Conservation (phyloP, 2,329 filamentous ascomycete species). For the Immersiporthe knoxdaviesiana region DNA sequence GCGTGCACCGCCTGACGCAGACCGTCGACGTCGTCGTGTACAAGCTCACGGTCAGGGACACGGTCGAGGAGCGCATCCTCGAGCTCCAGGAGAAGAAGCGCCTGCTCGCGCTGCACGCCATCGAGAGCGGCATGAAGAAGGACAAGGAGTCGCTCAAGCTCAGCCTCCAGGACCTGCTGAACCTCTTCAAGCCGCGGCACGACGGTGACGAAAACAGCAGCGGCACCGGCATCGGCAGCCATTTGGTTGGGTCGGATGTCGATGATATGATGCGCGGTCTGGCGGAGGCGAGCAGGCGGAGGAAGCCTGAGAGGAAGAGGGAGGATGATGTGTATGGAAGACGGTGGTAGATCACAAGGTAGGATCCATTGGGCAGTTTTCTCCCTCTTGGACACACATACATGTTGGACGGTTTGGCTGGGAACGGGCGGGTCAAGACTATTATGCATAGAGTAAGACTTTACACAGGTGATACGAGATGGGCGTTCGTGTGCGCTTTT, state of each 20-base stretch:
- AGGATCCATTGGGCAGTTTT: not conserved
- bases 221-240: slow-evolving; percentile 22
- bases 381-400: not conserved
- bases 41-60: slow-evolving; percentile 83
- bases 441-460: not conserved
- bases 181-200: slow-evolving; percentile 71
- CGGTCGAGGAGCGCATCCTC: slow-evolving; percentile 93
- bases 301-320: slow-evolving; percentile 35
- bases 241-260: slow-evolving; percentile 34
- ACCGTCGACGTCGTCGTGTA: slow-evolving; percentile 94
- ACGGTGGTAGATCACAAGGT: slow-evolving; percentile 40
- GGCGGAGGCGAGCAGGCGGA: slow-evolving; percentile 29
- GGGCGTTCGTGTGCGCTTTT: slow-evolving; percentile 1
- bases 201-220: slow-evolving; percentile 39
- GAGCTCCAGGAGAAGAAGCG: slow-evolving; percentile 93
- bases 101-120: slow-evolving; percentile 85
- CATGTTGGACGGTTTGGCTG: not conserved
- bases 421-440: not conserved
- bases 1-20: slow-evolving; percentile 97
- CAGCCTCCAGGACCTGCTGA: slow-evolving; percentile 89
- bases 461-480: not conserved
- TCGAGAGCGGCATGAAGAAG: slow-evolving; percentile 76
- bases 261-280: slow-evolving; percentile 26
- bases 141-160: slow-evolving; percentile 74
- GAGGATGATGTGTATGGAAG: slow-evolving; percentile 48